Evolutionary conservation across 2,329 filamentous ascomycete genomes (phyloP).

Genomic region (Teratosphaeria viscida): DNA sequence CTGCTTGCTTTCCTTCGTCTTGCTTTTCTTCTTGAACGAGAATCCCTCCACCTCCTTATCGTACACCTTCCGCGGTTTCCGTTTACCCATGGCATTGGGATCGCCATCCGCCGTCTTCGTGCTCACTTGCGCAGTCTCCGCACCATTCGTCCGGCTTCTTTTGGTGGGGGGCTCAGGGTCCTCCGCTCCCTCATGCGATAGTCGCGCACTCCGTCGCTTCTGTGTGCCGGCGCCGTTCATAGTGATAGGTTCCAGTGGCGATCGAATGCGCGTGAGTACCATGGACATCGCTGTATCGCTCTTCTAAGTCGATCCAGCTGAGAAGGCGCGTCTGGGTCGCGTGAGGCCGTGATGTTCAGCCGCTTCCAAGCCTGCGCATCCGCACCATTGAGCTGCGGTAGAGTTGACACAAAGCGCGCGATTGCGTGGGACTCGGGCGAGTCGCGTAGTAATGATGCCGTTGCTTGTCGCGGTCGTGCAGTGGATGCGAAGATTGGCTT

Average conservation of each 20-base stretch:
- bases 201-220: constrained; percentile 38
- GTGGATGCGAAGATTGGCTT: constrained; percentile 1
- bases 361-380: constrained; percentile 1
- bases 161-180: constrained; percentile 36
- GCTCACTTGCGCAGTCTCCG: constrained; percentile 24
- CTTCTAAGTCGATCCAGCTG: not conserved
- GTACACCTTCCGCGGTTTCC: constrained; percentile 23
- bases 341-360: constrained; percentile 2
- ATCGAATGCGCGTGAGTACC: constrained; percentile 23
- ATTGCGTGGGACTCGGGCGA: constrained; percentile 8
- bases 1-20: constrained; percentile 22
- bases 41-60: constrained; percentile 40
- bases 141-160: constrained; percentile 29
- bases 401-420: constrained; percentile 3
- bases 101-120: constrained; percentile 24
- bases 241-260: constrained; percentile 36
- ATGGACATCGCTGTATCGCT: constrained; percentile 23
- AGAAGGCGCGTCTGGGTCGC: constrained; percentile 9
- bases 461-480: not conserved
- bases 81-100: constrained; percentile 25
- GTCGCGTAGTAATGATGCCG: constrained; percentile 13
- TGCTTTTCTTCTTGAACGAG: constrained; percentile 34
- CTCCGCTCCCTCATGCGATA: constrained; percentile 30
- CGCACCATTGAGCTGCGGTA: not conserved
- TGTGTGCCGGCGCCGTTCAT: constrained; percentile 38